Evolutionary conservation across 2,329 filamentous ascomycete genomes (phyloP), one percentile per base, ranked within the genome.

Genomic region (Periconia digitata): DNA sequence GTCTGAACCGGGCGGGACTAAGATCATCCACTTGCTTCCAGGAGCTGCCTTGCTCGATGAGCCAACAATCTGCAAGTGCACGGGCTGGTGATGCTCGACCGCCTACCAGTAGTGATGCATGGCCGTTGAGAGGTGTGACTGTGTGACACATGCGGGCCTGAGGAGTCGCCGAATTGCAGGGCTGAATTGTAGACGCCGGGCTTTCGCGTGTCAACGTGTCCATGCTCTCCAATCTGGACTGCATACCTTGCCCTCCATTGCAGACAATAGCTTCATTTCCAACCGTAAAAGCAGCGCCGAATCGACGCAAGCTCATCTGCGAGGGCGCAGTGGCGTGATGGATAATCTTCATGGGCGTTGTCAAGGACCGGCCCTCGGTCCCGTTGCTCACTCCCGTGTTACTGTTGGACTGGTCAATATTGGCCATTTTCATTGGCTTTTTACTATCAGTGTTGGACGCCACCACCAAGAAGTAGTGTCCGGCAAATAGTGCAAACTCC

Each of bases 401-500:
- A 32, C 51, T 46, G 12, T 46, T 46, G 40, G 47, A 35, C 16
- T 37, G 46, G 27, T 41, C 42, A 42, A 37, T 37, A 20, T 38
- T 46, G 49, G 43, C 32, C 35, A 54, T 39, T 37, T 54, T 50
- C 43, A 45, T 51, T 38, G 55, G 43, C 24, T 39, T 29, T 16
- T 22, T 36, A 46, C 49, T 40, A 44, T 55, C 53, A 46, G 51
- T 54, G 59, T 72, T 83, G 36, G 74, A 79, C 13, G 90, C 89
- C 17, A 84, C 77, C 8, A 95, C 77, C 37, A 96, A 73, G 58
- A 92, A 88, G 70, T 96, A 95, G 70, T 96, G 92, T 27, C 85
- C 85, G 2, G 83, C 84, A 68, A 95, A 96, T 1, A 96, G 76
- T 2, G 87, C 85, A 64, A 96, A 91, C 62, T 96, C 92, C 70